Conservation (phyloP, 1,284 basidiomycete species). For the Takashimella tepidaria region DNA sequence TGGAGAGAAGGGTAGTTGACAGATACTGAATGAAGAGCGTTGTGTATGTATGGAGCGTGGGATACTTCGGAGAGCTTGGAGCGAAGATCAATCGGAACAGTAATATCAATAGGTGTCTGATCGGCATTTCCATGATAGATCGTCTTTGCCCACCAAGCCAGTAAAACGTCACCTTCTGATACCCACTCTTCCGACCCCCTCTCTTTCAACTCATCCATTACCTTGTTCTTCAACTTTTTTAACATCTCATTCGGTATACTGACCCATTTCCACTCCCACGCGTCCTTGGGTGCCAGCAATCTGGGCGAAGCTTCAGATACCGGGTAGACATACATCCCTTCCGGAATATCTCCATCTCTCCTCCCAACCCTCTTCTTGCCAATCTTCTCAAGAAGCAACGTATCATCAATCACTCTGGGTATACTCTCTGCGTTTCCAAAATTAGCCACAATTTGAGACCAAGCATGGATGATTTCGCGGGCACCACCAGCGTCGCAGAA, state of each 20-base stretch:
- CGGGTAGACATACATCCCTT: neutral
- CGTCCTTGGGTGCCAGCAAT: neutral
- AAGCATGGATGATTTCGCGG: slow-evolving; percentile 1
- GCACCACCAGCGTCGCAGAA: slow-evolving; percentile 7
- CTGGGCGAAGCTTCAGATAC: neutral
- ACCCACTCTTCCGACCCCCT: neutral
- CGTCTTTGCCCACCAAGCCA: slow-evolving; percentile 5
- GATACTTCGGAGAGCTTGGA: slow-evolving; percentile 2
- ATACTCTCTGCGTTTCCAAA: no score
- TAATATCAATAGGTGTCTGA: neutral
- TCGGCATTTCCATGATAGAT: neutral
- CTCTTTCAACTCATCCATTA: neutral
- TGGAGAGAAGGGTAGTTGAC: neutral
- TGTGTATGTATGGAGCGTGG: slow-evolving; percentile 2
- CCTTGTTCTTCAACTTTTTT: neutral
- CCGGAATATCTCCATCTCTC: neutral
- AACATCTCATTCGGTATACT: neutral
- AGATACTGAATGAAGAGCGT: neutral
- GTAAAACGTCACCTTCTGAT: slow-evolving; percentile 5
- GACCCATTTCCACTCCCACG: slow-evolving; percentile 1
- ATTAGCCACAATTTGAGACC: neutral
- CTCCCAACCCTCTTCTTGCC: neutral
- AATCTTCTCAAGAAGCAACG: slow-evolving; percentile 3
- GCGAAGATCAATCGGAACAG: slow-evolving; percentile 6
- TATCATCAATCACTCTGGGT: slow-evolving; percentile 1